Evolutionary conservation across 176 grass and related monocot genomes (phyloP).

Genomic region (Tillandsia fasciculata): DNA sequence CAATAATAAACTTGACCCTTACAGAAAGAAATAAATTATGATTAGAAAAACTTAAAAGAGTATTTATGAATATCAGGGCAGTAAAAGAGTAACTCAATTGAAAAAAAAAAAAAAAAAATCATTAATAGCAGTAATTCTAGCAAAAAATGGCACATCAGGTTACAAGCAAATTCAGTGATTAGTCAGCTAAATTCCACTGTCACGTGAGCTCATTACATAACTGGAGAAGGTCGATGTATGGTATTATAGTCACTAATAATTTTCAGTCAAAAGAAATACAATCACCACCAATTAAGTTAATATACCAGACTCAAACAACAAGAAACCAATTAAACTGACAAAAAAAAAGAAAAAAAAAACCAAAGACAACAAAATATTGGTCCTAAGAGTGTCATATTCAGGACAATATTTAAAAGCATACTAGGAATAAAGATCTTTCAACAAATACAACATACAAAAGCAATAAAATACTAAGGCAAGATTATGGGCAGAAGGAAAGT

Average conservation of each 20-base stretch:
- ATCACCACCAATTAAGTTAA: no score
- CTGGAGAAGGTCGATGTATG: no score
- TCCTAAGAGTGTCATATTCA: not conserved
- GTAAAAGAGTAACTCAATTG: not conserved
- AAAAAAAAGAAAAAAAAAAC: constrained; percentile 7
- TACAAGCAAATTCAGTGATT: no score
- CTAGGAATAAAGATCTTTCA: not conserved
- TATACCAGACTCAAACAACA: no score
- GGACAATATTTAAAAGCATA: not conserved
- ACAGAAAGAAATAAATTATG: not conserved
- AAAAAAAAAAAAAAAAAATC: not conserved
- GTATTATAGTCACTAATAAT: no score
- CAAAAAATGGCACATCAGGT: no score
- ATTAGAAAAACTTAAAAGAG: not conserved
- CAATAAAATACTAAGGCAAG: not conserved
- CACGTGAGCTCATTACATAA: no score
- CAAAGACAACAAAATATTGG: not conserved
- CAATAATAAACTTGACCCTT: constrained; percentile 89
- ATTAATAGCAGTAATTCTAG: not conserved
- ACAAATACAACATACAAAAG: not conserved
- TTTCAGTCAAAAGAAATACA: no score
- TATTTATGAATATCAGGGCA: constrained; percentile 1
- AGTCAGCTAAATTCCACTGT: no score
- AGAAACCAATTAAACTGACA: not conserved
- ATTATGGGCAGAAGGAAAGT: not conserved